Evolutionary conservation across 2,329 filamentous ascomycete genomes (phyloP).

Genomic region (Fusarium sp.): DNA sequence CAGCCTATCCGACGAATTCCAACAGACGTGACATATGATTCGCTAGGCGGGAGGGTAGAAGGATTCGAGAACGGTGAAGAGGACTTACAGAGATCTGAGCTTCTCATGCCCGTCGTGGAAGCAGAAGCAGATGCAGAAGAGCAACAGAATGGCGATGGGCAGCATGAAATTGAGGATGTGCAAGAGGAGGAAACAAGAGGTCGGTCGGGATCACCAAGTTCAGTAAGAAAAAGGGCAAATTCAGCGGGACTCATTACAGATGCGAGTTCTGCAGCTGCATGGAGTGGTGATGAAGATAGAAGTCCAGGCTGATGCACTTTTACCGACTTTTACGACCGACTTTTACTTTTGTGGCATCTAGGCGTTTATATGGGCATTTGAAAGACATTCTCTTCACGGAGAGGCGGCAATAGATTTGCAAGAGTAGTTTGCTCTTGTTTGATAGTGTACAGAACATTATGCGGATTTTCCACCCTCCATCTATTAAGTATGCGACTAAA

Average conservation of each 20-base stretch:
- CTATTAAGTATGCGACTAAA: conserved; percentile 35
- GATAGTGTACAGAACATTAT: conserved; percentile 42
- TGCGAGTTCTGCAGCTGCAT: conserved; percentile 44
- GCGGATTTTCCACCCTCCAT: conserved; percentile 30
- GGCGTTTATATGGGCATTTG: conserved; percentile 39
- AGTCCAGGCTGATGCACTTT: conserved; percentile 6
- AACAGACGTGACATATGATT: conserved; percentile 56
- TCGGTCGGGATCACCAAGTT: conserved; percentile 26
- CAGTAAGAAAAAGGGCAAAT: conserved; percentile 24
- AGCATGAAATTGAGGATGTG: background rate
- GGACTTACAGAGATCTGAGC: conserved; percentile 31
- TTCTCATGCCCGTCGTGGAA: conserved; percentile 40
- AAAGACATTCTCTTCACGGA: conserved; percentile 34
- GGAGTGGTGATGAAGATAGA: conserved; percentile 32
- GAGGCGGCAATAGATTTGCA: conserved; percentile 40
- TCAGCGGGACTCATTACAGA: conserved; percentile 45
- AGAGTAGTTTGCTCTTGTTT: conserved; percentile 37
- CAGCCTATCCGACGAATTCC: conserved; percentile 59
- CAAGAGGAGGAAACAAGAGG: conserved; percentile 35
- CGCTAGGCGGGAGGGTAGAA: conserved; percentile 45
- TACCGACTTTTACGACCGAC: background rate
- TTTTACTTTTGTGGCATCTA: conserved; percentile 20
- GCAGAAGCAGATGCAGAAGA: conserved; percentile 28
- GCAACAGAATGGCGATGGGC: conserved; percentile 8
- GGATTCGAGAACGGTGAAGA: conserved; percentile 31